A percentile compares a stretch with the other conserved stretches of the same genome.
Conservation (phyloP, 2,329 filamentous ascomycete species). For the Botrytis deweyae region DNA sequence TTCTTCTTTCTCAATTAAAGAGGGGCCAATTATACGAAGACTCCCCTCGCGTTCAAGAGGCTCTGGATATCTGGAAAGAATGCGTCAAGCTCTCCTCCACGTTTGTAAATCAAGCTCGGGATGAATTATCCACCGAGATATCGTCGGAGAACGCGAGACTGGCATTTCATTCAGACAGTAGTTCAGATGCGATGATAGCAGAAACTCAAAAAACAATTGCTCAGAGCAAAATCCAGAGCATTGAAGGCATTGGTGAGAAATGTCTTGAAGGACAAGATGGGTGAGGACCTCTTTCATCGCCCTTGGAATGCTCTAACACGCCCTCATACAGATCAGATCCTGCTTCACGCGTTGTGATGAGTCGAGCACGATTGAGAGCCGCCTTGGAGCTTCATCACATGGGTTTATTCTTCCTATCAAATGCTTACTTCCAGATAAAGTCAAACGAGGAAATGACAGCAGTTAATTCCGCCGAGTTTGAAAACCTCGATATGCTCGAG, state of each 20-base stretch:
- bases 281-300: conserved; percentile 26
- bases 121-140: conserved; percentile 55
- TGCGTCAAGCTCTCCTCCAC: conserved; percentile 50
- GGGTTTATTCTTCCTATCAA: conserved; percentile 81
- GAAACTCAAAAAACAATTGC: background rate
- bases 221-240: background rate
- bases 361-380: conserved; percentile 65
- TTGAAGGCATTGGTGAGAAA: background rate
- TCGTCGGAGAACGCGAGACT: background rate
- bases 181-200: background rate
- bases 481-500: conserved; percentile 67
- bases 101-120: conserved; percentile 63
- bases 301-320: background rate
- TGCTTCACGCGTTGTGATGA: conserved; percentile 51
- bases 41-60: conserved; percentile 63
- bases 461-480: conserved; percentile 66
- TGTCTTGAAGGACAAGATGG: conserved; percentile 34
- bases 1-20: conserved; percentile 62
- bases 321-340: background rate
- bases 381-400: conserved; percentile 80
- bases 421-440: conserved; percentile 81
- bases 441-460: conserved; percentile 62
- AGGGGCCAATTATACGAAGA: conserved; percentile 80
- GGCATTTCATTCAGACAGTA: background rate
- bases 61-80: conserved; percentile 67